These are phyloP conservation scores for Tetrapyrgos nigripes DNA, from an alignment of 1,284 basidiomycete species.

Conservation along the genomic window DNA sequence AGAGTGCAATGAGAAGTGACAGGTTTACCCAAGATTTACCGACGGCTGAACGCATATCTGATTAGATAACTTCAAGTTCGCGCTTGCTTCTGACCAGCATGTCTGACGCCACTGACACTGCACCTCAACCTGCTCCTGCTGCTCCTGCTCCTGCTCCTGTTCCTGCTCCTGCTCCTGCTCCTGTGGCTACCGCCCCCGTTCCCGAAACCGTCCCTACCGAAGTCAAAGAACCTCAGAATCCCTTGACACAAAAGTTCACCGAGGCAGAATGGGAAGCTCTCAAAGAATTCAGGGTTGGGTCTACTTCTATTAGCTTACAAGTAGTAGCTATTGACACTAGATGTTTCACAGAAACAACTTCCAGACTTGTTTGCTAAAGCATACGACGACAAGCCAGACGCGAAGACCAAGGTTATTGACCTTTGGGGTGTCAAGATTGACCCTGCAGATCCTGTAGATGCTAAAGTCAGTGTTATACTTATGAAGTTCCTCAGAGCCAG, in stretches of 20 bases:
- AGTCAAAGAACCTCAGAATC: constrained; percentile 64
- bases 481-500: constrained; percentile 83
- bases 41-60: too few species aligned
- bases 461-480: constrained; percentile 71
- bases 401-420: constrained; percentile 54
- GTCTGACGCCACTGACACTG: constrained; percentile 4
- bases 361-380: constrained; percentile 64
- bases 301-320: neutral
- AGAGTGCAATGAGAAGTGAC: too few species aligned
- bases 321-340: constrained; percentile 1
- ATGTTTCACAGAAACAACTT: constrained; percentile 50
- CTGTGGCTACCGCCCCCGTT: neutral
- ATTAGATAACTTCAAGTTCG: too few species aligned
- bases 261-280: constrained; percentile 71
- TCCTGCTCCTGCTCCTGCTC: constrained; percentile 2
- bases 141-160: constrained; percentile 2
- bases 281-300: constrained; percentile 66
- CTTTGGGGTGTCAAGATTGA: constrained; percentile 77
- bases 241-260: constrained; percentile 72
- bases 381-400: constrained; percentile 59
- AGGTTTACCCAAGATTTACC: too few species aligned
- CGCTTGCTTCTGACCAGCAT: neutral
- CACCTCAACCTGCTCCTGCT: neutral
- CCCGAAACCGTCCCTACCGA: constrained; percentile 5
- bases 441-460: constrained; percentile 56